Conservation (phyloP, 805 yeast genomes). For the Kodamaea laetipori region DNA sequence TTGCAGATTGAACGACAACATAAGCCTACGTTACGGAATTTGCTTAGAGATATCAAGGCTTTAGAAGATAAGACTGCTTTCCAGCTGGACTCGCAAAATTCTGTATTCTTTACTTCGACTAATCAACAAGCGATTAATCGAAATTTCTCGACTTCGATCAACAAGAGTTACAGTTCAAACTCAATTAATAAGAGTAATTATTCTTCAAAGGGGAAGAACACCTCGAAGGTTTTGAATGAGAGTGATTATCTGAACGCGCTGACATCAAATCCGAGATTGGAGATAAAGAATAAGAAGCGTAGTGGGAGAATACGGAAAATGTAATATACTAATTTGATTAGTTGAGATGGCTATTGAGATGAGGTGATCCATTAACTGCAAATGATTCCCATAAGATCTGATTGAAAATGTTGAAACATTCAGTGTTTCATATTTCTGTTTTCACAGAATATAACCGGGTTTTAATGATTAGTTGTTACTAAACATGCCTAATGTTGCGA, state of each 20-base stretch:
- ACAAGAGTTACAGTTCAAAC: background rate
- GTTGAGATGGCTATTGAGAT: background rate
- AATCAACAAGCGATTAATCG: slow-evolving; percentile 3
- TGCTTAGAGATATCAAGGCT: slow-evolving; percentile 14
- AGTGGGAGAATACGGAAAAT: background rate
- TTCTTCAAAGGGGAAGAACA: background rate
- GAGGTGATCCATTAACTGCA: too few relatives aligned
- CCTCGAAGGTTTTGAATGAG: background rate
- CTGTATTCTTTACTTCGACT: slow-evolving; percentile 8
- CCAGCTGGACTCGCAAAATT: slow-evolving; percentile 8
- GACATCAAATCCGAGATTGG: background rate
- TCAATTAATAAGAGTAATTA: slow-evolving; percentile 1
- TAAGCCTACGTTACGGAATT: slow-evolving; percentile 16
- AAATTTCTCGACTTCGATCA: background rate
- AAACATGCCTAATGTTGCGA: too few relatives aligned
- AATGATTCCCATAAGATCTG: too few relatives aligned
- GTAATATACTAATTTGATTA: too few relatives aligned
- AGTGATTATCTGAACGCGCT: background rate
- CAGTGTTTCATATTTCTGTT: too few relatives aligned
- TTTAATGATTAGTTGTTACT: too few relatives aligned
- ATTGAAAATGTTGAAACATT: too few relatives aligned
- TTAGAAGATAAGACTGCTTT: slow-evolving; percentile 9
- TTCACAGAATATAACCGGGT: too few relatives aligned
- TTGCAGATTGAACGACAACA: slow-evolving; percentile 48
- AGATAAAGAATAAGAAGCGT: background rate